Evolutionary conservation across 176 grass and related monocot genomes (phyloP).

Genomic region (Triticum turgidum): DNA sequence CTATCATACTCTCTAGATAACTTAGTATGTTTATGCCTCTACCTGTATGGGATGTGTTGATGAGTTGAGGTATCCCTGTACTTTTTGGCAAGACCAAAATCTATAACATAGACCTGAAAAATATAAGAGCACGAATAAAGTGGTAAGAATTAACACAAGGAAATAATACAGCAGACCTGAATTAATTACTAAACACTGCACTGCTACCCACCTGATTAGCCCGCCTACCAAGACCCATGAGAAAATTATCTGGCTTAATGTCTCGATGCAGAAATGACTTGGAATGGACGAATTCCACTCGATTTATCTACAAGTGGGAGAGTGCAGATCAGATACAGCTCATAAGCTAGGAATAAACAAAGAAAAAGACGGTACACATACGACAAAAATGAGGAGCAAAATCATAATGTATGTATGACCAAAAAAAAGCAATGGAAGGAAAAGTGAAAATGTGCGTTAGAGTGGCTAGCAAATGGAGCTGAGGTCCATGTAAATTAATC

Average conservation of each 20-base stretch:
- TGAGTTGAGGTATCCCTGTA: constrained; percentile 86
- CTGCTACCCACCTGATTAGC: constrained; percentile 73
- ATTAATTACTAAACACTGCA: constrained; percentile 1
- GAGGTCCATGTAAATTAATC: not conserved
- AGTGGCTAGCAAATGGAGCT: not conserved
- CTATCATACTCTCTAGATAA: not conserved
- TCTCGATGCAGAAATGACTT: constrained; percentile 97
- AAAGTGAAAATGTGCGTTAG: not conserved
- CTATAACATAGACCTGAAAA: constrained; percentile 90
- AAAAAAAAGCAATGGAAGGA: not conserved
- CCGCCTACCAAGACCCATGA: constrained; percentile 89
- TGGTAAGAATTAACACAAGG: constrained; percentile 26
- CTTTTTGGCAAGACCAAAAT: constrained; percentile 98
- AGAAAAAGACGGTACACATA: not conserved
- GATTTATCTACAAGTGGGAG: constrained; percentile 67
- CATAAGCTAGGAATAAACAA: not conserved
- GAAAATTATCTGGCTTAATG: constrained; percentile 98
- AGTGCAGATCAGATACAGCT: not conserved
- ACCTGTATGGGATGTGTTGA: constrained; percentile 96
- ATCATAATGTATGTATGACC: not conserved
- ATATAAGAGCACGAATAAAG: constrained; percentile 10
- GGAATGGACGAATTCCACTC: constrained; percentile 90
- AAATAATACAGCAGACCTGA: not conserved
- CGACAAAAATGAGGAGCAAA: not conserved
- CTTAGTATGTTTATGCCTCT: not conserved